Conservation (phyloP, 1,284 basidiomycete species). For the Ustilago bromivora region DNA sequence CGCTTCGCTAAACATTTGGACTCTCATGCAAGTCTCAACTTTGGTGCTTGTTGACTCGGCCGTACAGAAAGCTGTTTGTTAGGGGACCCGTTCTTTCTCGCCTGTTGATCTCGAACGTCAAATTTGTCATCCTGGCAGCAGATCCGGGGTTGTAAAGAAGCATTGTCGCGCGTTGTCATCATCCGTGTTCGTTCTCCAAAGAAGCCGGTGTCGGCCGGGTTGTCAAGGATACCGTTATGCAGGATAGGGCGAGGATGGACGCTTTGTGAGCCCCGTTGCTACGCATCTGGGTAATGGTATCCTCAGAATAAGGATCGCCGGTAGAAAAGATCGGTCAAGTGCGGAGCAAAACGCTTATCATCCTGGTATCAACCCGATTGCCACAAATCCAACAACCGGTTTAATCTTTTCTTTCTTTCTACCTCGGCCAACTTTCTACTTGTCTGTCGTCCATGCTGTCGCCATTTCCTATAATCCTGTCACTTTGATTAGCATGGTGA, state of each 20-base stretch:
- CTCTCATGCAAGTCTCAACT: not conserved
- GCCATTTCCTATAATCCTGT: not conserved
- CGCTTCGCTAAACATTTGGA: not conserved
- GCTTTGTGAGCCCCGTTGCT: not conserved
- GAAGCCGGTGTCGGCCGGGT: not conserved
- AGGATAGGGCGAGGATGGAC: not conserved
- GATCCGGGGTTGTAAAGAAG: not conserved
- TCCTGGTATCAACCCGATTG: not conserved
- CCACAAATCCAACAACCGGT: not conserved
- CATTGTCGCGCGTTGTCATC: not conserved
- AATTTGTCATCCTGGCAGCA: not conserved
- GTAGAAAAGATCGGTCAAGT: slow-evolving; percentile 1
- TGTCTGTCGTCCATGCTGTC: not conserved
- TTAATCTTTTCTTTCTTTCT: not conserved
- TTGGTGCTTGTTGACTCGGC: slow-evolving; percentile 4
- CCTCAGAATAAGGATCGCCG: slow-evolving; percentile 6
- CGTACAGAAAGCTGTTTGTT: not conserved
- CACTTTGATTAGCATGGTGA: not conserved
- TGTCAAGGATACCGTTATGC: not conserved
- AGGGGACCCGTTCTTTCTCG: not conserved
- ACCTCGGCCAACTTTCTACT: not conserved
- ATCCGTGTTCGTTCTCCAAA: not conserved
- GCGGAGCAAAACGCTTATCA: not conserved
- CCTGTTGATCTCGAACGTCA: not conserved
- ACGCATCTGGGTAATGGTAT: not conserved